Base-by-base conservation (phyloP, 495 filamentous ascomycete genomes). In the Penicillium verhagenii region DNA sequence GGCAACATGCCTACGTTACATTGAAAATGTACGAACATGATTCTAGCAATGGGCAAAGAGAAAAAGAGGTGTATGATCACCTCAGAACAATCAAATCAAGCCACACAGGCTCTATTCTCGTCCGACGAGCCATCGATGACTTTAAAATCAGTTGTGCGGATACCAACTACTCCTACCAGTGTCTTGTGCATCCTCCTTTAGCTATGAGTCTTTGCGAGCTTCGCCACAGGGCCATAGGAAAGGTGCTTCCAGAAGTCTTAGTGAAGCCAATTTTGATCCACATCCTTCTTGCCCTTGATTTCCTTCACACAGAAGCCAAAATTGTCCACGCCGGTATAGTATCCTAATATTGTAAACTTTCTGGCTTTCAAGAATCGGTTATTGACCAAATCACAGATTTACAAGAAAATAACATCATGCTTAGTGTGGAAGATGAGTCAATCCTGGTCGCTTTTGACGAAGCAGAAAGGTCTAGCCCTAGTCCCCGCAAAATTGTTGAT, bases 291-390 rank as follows among this genome's bases (percentile, higher is more conserved):
- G 75, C 43, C 68, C 62, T 61, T 24, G 77, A 25, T 70, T 61
- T 54, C 39, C 43, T 61, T 16, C 50, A 78, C 35, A 64, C 50
- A 0, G 67, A 73, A 33, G 68, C 66, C 20, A 6, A 65, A 7
- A 31, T 77, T 7, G 59, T 76, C 21, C 73, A 82, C 50, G 73
- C 73, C 16, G 77, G 76, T 77, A 58, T 53, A 24, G 11, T 38
- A 9, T 0, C 35, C 43, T 35, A n/a, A n/a, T n/a, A n/a, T n/a
- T n/a, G n/a, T n/a, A n/a, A n/a, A n/a, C n/a, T n/a, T n/a, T n/a
- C n/a, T n/a, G n/a, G n/a, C n/a, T n/a, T n/a, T n/a, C n/a, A n/a
- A n/a, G n/a, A n/a, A n/a, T n/a, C n/a, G 20, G 33, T 19, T 35
- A 4, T 19, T 33, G 16, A 57, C 35, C n/a, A 5, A 2, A 26